Percentiles rank a stretch among this genome's conserved stretches.
Evolutionary conservation across 495 filamentous ascomycete species (phyloP).

Genomic region (Neurospora sp.): DNA sequence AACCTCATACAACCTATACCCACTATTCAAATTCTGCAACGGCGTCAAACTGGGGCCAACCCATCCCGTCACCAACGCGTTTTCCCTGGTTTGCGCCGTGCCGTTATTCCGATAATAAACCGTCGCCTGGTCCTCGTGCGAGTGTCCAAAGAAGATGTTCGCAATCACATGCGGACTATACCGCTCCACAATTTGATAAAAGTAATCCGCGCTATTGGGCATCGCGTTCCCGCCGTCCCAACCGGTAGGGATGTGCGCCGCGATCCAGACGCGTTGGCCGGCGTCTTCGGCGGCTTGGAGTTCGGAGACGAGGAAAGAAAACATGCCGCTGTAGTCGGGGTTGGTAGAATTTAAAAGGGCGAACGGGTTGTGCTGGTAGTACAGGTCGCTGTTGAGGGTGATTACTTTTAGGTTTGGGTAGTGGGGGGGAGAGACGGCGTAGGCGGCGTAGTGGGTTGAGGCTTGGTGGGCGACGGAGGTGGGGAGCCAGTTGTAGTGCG

Average conservation of each 20-base stretch:
- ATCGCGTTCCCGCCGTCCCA: slow-evolving; percentile 43
- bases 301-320: slow-evolving; percentile 41
- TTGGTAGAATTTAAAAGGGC: slow-evolving; percentile 38
- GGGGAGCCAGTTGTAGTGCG: slow-evolving; percentile 42
- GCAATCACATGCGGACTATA: slow-evolving; percentile 48
- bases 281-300: slow-evolving; percentile 42
- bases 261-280: slow-evolving; percentile 46
- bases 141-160: slow-evolving; percentile 47
- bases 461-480: slow-evolving; percentile 31
- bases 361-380: slow-evolving; percentile 38
- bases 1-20: slow-evolving; percentile 46
- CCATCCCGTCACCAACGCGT: slow-evolving; percentile 28
- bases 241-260: slow-evolving; percentile 42
- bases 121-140: slow-evolving; percentile 37
- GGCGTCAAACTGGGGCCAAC: slow-evolving; percentile 45
- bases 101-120: slow-evolving; percentile 45
- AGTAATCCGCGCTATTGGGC: slow-evolving; percentile 40
- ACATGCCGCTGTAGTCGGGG: slow-evolving; percentile 41
- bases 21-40: slow-evolving; percentile 44
- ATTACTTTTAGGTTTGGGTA: slow-evolving; percentile 36
- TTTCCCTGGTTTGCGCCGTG: slow-evolving; percentile 24
- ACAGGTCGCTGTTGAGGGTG: slow-evolving; percentile 44
- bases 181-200: slow-evolving; percentile 48
- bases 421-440: slow-evolving; percentile 38
- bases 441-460: slow-evolving; percentile 39